Evolutionary conservation across 441 rosid species (phyloP).

Genomic region (Raphanus hybrid): DNA sequence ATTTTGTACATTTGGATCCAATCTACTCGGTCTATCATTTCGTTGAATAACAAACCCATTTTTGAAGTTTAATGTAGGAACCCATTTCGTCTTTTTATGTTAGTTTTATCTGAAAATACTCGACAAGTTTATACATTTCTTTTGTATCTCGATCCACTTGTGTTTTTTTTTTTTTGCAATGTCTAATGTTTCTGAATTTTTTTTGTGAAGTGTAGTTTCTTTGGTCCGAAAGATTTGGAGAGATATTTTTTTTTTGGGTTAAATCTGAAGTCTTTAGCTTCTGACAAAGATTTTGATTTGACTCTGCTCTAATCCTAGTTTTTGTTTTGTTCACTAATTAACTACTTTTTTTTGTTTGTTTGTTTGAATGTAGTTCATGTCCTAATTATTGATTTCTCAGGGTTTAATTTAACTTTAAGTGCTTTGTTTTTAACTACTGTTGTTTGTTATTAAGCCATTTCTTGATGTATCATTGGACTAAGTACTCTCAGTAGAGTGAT

Average conservation of each 20-base stretch:
- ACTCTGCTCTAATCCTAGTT: constrained; percentile 4
- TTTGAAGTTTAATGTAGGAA: constrained; percentile 30
- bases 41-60: constrained; percentile 13
- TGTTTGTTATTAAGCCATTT: not conserved
- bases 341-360: constrained; percentile 19
- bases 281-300: not conserved
- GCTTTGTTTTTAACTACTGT: constrained; percentile 7
- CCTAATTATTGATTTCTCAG: constrained; percentile 28
- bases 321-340: constrained; percentile 7
- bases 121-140: not conserved
- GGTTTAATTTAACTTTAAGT: not conserved
- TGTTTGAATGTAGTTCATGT: constrained; percentile 37
- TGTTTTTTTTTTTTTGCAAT: constrained; percentile 9
- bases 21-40: constrained; percentile 34
- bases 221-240: not conserved
- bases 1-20: constrained; percentile 34
- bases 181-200: not conserved
- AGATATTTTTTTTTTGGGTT: not conserved
- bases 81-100: constrained; percentile 45
- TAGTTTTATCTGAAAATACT: constrained; percentile 17
- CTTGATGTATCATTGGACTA: not conserved
- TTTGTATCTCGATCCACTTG: constrained; percentile 20
- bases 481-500: constrained; percentile 1
- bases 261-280: not conserved
- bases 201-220: constrained; percentile 3